Evolutionary conservation across 2,329 filamentous ascomycete genomes (phyloP).

Genomic region (Ambrosiella beaveri): DNA sequence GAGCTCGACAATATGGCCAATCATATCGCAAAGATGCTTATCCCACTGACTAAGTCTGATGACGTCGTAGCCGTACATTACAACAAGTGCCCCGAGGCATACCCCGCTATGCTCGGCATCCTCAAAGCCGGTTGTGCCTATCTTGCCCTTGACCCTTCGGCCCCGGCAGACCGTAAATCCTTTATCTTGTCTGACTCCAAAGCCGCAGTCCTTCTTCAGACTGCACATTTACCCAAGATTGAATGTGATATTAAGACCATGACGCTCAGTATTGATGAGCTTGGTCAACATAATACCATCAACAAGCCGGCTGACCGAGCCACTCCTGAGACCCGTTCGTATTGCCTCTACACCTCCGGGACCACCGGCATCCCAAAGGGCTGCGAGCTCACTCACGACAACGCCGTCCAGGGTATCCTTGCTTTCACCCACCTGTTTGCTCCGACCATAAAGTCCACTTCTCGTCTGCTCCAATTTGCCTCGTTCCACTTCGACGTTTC

Average conservation of each 20-base stretch:
- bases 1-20: constrained; percentile 57
- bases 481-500: constrained; percentile 92
- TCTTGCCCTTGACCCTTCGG: constrained; percentile 59
- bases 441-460: constrained; percentile 53
- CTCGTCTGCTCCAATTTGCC: constrained; percentile 82
- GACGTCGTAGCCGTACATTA: constrained; percentile 60
- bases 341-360: constrained; percentile 75
- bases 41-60: constrained; percentile 33
- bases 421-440: constrained; percentile 66
- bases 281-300: constrained; percentile 15
- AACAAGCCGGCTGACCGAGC: background rate
- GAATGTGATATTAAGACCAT: constrained; percentile 18
- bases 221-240: constrained; percentile 16
- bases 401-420: constrained; percentile 76
- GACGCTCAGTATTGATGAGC: constrained; percentile 17
- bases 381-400: constrained; percentile 76
- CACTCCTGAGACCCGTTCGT: constrained; percentile 43
- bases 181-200: constrained; percentile 64
- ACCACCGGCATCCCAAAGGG: constrained; percentile 79
- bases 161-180: constrained; percentile 53
- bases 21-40: constrained; percentile 49
- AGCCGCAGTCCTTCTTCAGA: constrained; percentile 45
- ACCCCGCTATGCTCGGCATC: constrained; percentile 65
- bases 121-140: constrained; percentile 70
- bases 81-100: constrained; percentile 70